Base-by-base conservation (phyloP, 2,329 filamentous ascomycete genomes). In the Plectosphaerella cucumerina region DNA sequence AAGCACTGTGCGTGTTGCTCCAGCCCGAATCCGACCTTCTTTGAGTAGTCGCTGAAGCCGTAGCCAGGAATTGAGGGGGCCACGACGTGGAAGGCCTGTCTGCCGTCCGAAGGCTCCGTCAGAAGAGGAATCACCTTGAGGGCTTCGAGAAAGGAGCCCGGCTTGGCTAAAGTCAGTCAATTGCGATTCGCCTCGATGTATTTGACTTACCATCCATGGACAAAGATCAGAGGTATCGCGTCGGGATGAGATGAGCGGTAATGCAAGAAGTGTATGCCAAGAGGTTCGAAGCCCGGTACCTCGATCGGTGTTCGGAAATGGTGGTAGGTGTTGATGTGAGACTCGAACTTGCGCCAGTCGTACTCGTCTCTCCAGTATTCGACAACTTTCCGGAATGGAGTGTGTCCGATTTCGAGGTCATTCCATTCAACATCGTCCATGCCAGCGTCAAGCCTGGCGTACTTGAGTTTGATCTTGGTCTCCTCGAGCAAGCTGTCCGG, bases 61-160 rank as follows among this genome's bases (percentile, higher is more conserved):
- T 66, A 77, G 18, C 72, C 73, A 0, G 73, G 72, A 2, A 71
- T 56, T 5, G 67, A 71, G 4, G 76, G 76, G 0, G 70, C 71
- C 3, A 80, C 67, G 33, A 78, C 64, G 55, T 78, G 71, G 59
- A 75, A 78, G 4, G 73, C 65, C 17, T 67, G 70, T n/a, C 18
- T 18, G 10, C 53, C 35, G 6, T 59, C 51, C 11, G 60, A 51
- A 0, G 66, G 65, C 5, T 59, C 56, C 3, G 62, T 61, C 15
- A 73, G 59, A 2, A 55, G 56, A 8, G 65, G 59, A 35, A 74
- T 58, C 23, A 75, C 61, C 21, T 61, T 61, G 14, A 57, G 53
- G 6, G 67, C 60, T 56, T 75, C 71, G 5, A 71, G 53, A 45
- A 73, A 72, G 5, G 63, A 68, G 0, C 70, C 69, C 2, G 72